Conservation (phyloP, 2,329 filamentous ascomycete genomes). For the Hypoxylon sp. region DNA sequence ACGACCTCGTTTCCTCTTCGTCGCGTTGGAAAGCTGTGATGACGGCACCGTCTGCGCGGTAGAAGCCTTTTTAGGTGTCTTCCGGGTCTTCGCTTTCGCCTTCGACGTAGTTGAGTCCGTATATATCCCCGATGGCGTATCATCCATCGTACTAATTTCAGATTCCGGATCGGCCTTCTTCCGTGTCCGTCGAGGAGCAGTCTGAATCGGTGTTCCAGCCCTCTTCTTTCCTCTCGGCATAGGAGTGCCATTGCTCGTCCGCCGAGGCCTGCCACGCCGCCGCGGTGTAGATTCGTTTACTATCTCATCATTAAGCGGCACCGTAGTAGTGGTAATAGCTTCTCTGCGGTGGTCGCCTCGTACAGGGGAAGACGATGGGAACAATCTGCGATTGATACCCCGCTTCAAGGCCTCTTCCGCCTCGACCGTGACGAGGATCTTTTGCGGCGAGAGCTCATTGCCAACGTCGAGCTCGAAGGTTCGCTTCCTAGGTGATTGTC, state of each 20-base stretch:
- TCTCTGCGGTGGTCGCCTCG: slow-evolving; percentile 54
- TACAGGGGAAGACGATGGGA: slow-evolving; percentile 56
- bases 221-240: slow-evolving; percentile 61
- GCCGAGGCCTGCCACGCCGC: slow-evolving; percentile 59
- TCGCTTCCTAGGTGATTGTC: slow-evolving; percentile 65
- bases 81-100: slow-evolving; percentile 51
- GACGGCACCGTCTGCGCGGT: slow-evolving; percentile 44
- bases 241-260: slow-evolving; percentile 66
- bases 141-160: slow-evolving; percentile 45
- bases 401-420: slow-evolving; percentile 52
- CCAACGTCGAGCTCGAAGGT: slow-evolving; percentile 70
- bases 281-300: slow-evolving; percentile 55
- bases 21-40: slow-evolving; percentile 45
- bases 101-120: slow-evolving; percentile 50
- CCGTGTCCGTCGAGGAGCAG: slow-evolving; percentile 53
- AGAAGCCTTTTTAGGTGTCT: slow-evolving; percentile 46
- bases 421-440: slow-evolving; percentile 68
- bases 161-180: slow-evolving; percentile 49
- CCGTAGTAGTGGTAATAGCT: slow-evolving; percentile 61
- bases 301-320: slow-evolving; percentile 59
- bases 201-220: slow-evolving; percentile 59
- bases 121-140: slow-evolving; percentile 45
- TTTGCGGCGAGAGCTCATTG: slow-evolving; percentile 62
- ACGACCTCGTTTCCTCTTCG: slow-evolving; percentile 51
- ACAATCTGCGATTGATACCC: slow-evolving; percentile 53